These are phyloP conservation scores for Botryotinia calthae DNA, from an alignment of 2,329 filamentous ascomycete genomes.

Conservation along the genomic window DNA sequence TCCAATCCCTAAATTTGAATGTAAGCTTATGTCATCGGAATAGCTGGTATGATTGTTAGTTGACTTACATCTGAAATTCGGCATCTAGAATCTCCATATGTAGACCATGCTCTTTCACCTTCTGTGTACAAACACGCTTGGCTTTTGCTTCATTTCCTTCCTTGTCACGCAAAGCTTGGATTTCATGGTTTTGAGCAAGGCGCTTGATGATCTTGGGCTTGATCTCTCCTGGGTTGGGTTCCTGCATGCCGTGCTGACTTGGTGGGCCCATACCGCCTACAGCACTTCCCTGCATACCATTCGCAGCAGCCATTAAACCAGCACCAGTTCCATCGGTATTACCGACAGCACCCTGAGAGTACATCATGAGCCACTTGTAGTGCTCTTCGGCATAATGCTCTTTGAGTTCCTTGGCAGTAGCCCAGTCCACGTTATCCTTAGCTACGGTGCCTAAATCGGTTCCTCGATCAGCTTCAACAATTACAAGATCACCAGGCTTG, in stretches of 20 bases:
- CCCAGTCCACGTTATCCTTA: slow-evolving; percentile 82
- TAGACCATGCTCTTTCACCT: slow-evolving; percentile 88
- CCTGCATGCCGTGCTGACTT: slow-evolving; percentile 69
- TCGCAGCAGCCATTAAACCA: slow-evolving; percentile 62
- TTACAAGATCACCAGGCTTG: slow-evolving; percentile 89
- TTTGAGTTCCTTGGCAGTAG: slow-evolving; percentile 83
- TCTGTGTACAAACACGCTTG: slow-evolving; percentile 93
- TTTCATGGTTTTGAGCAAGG: slow-evolving; percentile 86
- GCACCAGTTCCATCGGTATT: slow-evolving; percentile 59
- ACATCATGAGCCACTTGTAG: slow-evolving; percentile 99
- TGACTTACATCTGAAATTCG: slow-evolving; percentile 91
- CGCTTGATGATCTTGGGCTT: slow-evolving; percentile 97
- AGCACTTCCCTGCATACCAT: slow-evolving; percentile 64
- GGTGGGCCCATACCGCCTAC: slow-evolving; percentile 77
- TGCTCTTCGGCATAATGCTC: slow-evolving; percentile 92
- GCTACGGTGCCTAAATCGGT: slow-evolving; percentile 93
- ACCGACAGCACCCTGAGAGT: slow-evolving; percentile 73
- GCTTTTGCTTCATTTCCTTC: slow-evolving; percentile 97
- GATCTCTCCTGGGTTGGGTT: slow-evolving; percentile 69
- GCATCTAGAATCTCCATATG: slow-evolving; percentile 99
- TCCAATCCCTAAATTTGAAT: slow-evolving; percentile 73
- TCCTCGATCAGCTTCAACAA: slow-evolving; percentile 94
- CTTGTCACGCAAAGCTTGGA: slow-evolving; percentile 85
- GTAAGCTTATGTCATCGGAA: slow-evolving; percentile 8
- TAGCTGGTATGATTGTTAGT: background rate